Percentiles rank a stretch among this genome's conserved stretches.
phyloP scores from a whole-genome alignment of 129 eudicot species.

The Rutidosis leptorrhynchoides region DNA sequence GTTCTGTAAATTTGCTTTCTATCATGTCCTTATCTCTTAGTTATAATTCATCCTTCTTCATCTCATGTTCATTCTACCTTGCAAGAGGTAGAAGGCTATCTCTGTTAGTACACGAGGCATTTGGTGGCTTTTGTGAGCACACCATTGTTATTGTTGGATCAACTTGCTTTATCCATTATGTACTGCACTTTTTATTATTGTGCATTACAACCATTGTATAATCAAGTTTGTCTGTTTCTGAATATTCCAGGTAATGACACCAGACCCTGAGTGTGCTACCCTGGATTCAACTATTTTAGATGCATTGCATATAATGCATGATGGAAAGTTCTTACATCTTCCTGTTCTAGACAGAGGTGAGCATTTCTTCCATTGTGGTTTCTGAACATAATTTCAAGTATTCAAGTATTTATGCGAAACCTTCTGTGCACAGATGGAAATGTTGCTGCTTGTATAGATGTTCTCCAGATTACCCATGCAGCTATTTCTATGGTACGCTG shows the following conservation, averaged over 20 bases:
- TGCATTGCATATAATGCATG: constrained; percentile 90
- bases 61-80: background rate
- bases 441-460: constrained; percentile 86
- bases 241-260: constrained; percentile 80
- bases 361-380: background rate
- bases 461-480: constrained; percentile 93
- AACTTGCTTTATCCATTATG: too few species aligned
- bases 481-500: constrained; percentile 91
- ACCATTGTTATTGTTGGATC: too few species aligned
- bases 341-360: constrained; percentile 93
- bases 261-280: constrained; percentile 81
- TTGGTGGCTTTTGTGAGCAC: too few species aligned
- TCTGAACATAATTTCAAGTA: too few species aligned
- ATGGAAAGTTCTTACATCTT: constrained; percentile 90
- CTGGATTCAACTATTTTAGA: constrained; percentile 81
- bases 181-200: too few species aligned
- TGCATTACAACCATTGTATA: constrained; percentile 1
- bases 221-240: constrained; percentile 15
- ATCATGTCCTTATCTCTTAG: background rate
- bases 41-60: too few species aligned
- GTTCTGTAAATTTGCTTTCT: background rate
- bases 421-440: constrained; percentile 61
- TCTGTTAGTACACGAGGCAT: too few species aligned
- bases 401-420: background rate
- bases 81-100: too few species aligned